Base-by-base conservation (phyloP, 2,329 filamentous ascomycete genomes). In the Ascochyta lentis region DNA sequence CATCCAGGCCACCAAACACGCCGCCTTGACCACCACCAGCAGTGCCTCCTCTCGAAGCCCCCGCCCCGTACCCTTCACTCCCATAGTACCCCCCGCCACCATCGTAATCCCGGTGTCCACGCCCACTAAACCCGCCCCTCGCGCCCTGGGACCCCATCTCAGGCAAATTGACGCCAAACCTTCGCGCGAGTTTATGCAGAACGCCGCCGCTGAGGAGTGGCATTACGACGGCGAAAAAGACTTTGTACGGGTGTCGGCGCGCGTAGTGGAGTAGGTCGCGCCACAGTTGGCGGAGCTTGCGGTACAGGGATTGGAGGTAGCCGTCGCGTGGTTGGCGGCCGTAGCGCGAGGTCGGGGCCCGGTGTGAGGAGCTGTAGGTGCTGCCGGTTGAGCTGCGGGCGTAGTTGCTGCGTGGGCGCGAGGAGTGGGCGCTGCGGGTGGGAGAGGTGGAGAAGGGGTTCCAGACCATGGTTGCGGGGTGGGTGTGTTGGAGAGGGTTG, bases 141-240 rank as follows among this genome's bases (percentile, higher is more conserved):
- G 70, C 56, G 33, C 61, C 63, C 3, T 10, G 12, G 1, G 71
- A 72, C 6, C 76, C 76, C 59, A 77, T 71, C 56, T 81, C 80
- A 0, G 93, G 93, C 61, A 96, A 76, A 59, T 88, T 83, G 58
- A 98, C 81, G 22, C 93, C 93, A 75, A 97, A 90, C 71, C 88
- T 86, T 34, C 86, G 85, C 41, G 96, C 83, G 40, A 97, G 80
- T 42, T 89, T 90, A 8, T 88, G 88, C 63, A 97, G 78, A 26
- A 91, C 89, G 29, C 94, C 94, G 47, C 91, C 91, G 1, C 89
- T 92, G 68, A 97, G 80, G 54, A 98, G 83, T 9, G 94, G 94
- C 84, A 97, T 86, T 68, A 97, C 84, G 60, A 96, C 89, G 59
- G 92, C 84, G 80, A 97, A 90, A 80, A 97, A 90, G 43, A 96